Evolutionary conservation across 805 yeast species (phyloP).

Genomic region (Pichia sporocuriosa): DNA sequence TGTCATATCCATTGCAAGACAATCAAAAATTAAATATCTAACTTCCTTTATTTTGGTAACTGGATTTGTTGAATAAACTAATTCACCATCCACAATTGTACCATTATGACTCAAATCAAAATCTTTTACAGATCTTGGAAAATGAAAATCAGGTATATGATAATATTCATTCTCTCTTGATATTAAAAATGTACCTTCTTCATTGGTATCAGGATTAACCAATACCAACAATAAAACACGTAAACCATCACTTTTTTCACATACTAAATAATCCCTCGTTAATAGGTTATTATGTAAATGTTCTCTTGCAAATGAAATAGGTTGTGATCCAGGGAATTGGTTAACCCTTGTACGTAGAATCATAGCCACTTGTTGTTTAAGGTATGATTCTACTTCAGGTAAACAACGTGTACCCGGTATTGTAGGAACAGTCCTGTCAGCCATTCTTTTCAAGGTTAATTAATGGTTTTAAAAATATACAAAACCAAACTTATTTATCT

Average conservation of each 20-base stretch:
- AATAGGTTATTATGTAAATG: slow-evolving; percentile 60
- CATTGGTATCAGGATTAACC: slow-evolving; percentile 55
- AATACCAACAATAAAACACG: slow-evolving; percentile 71
- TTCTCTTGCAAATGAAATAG: slow-evolving; percentile 75
- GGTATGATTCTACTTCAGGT: slow-evolving; percentile 58
- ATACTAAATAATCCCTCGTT: slow-evolving; percentile 79
- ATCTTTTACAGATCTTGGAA: slow-evolving; percentile 50
- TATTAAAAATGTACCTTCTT: slow-evolving; percentile 83
- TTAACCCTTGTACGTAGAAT: slow-evolving; percentile 49
- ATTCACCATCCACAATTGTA: slow-evolving; percentile 88
- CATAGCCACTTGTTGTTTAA: slow-evolving; percentile 61
- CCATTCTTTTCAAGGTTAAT: no score
- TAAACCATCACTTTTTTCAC: slow-evolving; percentile 94
- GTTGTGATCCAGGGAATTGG: slow-evolving; percentile 88
- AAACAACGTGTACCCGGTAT: slow-evolving; percentile 84
- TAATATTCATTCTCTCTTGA: slow-evolving; percentile 86
- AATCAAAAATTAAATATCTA: slow-evolving; percentile 84
- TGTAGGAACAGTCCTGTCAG: slow-evolving; percentile 57
- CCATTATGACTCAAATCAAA: slow-evolving; percentile 70
- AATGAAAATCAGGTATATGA: slow-evolving; percentile 75
- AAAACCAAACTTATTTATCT: no score
- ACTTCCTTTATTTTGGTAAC: slow-evolving; percentile 52
- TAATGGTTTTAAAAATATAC: no score
- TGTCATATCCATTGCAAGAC: slow-evolving; percentile 75
- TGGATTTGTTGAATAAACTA: slow-evolving; percentile 63